phyloP scores from a whole-genome alignment of 306 rosid genomes.

The Boehmeria nivea region DNA sequence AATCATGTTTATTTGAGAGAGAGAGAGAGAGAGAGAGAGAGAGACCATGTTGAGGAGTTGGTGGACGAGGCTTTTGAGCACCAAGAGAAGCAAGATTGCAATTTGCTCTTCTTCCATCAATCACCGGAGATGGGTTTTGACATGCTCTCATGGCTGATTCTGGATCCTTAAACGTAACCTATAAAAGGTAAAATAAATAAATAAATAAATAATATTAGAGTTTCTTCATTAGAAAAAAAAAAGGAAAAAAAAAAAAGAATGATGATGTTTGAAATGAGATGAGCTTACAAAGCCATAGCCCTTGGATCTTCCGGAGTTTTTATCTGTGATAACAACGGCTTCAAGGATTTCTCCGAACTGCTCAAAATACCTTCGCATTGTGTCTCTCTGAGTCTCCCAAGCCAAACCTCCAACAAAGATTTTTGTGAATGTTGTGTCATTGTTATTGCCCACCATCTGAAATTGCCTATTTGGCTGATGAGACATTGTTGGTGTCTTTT shows the following conservation, averaged over 20 bases:
- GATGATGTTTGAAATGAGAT: not conserved
- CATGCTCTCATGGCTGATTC: constrained; percentile 91
- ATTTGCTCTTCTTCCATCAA: constrained; percentile 94
- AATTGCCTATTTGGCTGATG: constrained; percentile 67
- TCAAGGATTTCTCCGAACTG: constrained; percentile 94
- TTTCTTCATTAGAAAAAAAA: too few species aligned
- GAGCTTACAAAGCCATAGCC: constrained; percentile 96
- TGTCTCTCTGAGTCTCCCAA: constrained; percentile 93
- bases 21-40: constrained; percentile 12
- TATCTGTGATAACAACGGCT: constrained; percentile 93
- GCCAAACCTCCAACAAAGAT: constrained; percentile 96
- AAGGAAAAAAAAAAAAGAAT: not conserved
- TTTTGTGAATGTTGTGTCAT: constrained; percentile 84
- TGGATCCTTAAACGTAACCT: constrained; percentile 96
- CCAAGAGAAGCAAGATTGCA: constrained; percentile 97
- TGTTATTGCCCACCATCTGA: constrained; percentile 55
- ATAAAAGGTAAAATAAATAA: not conserved
- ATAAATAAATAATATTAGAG: not conserved
- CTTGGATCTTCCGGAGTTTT: constrained; percentile 92
- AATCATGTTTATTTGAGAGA: constrained; percentile 4
- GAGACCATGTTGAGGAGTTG: constrained; percentile 65
- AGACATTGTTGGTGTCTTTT: constrained; percentile 41
- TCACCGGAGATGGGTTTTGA: constrained; percentile 89
- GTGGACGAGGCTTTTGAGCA: constrained; percentile 62
- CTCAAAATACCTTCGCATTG: constrained; percentile 85